Conservation (phyloP, 2,329 filamentous ascomycete genomes). For the Hawksworthiomyces lignivorus region DNA sequence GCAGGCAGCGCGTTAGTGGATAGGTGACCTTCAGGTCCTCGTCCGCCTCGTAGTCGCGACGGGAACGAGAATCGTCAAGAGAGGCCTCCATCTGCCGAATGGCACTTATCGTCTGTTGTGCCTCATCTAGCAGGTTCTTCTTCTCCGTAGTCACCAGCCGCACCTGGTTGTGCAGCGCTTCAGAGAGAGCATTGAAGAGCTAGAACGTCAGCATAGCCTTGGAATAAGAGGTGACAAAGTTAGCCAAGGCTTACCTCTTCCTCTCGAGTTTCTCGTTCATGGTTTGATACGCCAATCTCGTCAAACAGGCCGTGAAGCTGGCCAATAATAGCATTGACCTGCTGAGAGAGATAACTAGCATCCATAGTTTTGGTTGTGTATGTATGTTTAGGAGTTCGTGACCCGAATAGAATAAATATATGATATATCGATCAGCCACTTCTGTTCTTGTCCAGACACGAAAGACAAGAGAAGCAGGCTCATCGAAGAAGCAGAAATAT, state of each 20-base stretch:
- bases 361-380: constrained; percentile 54
- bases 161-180: constrained; percentile 85
- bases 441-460: neutral
- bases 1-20: constrained; percentile 73
- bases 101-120: constrained; percentile 70
- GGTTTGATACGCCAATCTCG: constrained; percentile 88
- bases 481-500: neutral
- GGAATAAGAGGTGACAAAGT: no score
- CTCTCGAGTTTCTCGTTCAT: constrained; percentile 86
- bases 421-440: neutral
- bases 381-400: neutral
- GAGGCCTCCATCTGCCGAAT: constrained; percentile 94
- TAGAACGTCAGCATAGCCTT: constrained; percentile 29
- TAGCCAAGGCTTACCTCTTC: constrained; percentile 63
- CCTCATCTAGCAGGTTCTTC: constrained; percentile 82
- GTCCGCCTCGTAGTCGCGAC: constrained; percentile 47
- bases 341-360: constrained; percentile 84
- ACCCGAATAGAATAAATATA: no score
- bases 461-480: neutral
- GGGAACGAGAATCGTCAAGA: constrained; percentile 65
- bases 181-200: constrained; percentile 87
- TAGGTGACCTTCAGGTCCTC: constrained; percentile 71
- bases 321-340: constrained; percentile 88
- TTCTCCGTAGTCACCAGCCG: constrained; percentile 81
- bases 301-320: constrained; percentile 94